phyloP scores from a whole-genome alignment of 2,329 filamentous ascomycete species.

The Cladosporium sp. region DNA sequence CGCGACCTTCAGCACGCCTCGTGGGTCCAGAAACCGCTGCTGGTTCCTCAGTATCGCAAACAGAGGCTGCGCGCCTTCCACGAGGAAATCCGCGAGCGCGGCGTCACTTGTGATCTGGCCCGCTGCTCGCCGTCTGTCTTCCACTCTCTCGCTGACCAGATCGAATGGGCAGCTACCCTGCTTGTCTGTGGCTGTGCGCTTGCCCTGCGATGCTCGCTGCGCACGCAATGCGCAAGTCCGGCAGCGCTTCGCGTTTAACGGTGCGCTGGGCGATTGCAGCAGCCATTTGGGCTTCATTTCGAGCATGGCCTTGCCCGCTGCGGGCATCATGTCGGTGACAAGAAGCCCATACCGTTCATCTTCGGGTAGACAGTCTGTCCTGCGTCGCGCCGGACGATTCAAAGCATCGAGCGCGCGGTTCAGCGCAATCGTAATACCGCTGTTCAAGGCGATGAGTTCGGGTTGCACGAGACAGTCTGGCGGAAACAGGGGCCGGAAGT shows the following conservation, averaged over 20 bases:
- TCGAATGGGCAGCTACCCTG: constrained; percentile 44
- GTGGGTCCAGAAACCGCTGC: constrained; percentile 43
- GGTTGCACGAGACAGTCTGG: constrained; percentile 36
- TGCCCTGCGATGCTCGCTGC: constrained; percentile 32
- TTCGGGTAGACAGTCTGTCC: constrained; percentile 31
- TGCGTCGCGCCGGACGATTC: constrained; percentile 31
- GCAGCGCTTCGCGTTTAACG: constrained; percentile 43
- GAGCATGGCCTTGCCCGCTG: constrained; percentile 31
- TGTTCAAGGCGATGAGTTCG: constrained; percentile 32
- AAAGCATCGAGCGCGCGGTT: constrained; percentile 30
- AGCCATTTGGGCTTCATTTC: constrained; percentile 56
- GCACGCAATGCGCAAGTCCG: constrained; percentile 51
- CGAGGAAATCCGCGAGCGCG: constrained; percentile 32
- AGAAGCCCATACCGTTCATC: constrained; percentile 36
- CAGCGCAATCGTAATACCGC: constrained; percentile 26
- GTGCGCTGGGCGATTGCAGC: constrained; percentile 49
- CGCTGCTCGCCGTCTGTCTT: constrained; percentile 31
- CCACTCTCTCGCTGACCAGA: constrained; percentile 38
- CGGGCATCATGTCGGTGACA: constrained; percentile 40
- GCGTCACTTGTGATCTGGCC: constrained; percentile 30
- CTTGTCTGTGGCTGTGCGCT: constrained; percentile 35
- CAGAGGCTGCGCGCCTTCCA: constrained; percentile 38
- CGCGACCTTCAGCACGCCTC: constrained; percentile 35
- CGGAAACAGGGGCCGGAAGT: constrained; percentile 36
- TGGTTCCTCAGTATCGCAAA: constrained; percentile 41